These are phyloP conservation scores for Isatis tinctoria DNA, from an alignment of 345 rosid species.

Conservation along the genomic window DNA sequence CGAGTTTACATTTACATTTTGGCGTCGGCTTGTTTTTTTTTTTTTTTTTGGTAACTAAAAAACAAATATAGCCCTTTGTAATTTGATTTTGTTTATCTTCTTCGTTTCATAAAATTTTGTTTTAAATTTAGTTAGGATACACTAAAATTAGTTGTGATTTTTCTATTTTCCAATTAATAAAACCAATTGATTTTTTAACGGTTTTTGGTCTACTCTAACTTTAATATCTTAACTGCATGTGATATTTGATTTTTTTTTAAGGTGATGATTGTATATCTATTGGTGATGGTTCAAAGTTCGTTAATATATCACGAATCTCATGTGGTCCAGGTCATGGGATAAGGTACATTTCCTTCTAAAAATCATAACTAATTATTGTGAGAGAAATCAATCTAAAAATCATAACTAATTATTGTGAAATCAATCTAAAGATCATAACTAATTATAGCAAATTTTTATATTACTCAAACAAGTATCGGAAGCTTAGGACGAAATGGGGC, in stretches of 20 bases:
- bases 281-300: slow-evolving; percentile 35
- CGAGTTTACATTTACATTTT: no score
- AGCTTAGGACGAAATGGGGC: slow-evolving; percentile 40
- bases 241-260: not conserved
- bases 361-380: not conserved
- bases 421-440: not conserved
- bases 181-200: no score
- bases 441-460: not conserved
- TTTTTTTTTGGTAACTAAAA: no score
- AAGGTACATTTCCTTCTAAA: slow-evolving; percentile 28
- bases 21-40: no score
- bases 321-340: slow-evolving; percentile 67
- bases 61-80: no score
- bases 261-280: slow-evolving; percentile 61
- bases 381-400: not conserved
- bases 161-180: no score
- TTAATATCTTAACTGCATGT: not conserved
- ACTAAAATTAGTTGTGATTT: no score
- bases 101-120: no score
- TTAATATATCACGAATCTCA: slow-evolving; percentile 26
- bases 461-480: slow-evolving; percentile 35
- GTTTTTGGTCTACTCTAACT: not conserved
- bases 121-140: no score
- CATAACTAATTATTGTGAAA: not conserved
- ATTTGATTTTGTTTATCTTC: no score